phyloP scores from a whole-genome alignment of 345 rosid genomes.

The Microthlaspi erraticum region DNA sequence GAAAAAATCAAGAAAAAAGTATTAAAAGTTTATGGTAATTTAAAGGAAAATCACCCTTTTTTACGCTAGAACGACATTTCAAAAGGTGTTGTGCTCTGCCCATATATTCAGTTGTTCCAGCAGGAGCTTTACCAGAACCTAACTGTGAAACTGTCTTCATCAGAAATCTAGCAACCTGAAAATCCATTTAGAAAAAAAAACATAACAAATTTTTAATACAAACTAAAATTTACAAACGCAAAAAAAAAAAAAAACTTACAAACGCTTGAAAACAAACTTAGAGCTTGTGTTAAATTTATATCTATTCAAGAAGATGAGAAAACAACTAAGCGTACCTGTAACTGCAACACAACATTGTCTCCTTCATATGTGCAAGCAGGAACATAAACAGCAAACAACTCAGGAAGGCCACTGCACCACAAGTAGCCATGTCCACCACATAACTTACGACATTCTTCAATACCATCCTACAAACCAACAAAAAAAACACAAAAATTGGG shows the following conservation, averaged over 20 bases:
- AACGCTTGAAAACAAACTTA: too few relatives aligned
- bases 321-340: slow-evolving; percentile 59
- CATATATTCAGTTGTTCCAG: slow-evolving; percentile 84
- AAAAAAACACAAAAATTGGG: neutral
- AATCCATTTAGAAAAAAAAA: neutral
- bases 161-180: slow-evolving; percentile 85
- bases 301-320: neutral
- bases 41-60: slow-evolving; percentile 49
- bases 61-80: slow-evolving; percentile 61
- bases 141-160: slow-evolving; percentile 84
- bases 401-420: slow-evolving; percentile 85
- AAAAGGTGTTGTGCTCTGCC: slow-evolving; percentile 66
- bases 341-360: slow-evolving; percentile 82
- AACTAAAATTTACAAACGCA: too few relatives aligned
- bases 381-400: slow-evolving; percentile 84
- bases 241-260: too few relatives aligned
- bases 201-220: neutral
- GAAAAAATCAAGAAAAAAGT: neutral
- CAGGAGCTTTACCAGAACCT: slow-evolving; percentile 69
- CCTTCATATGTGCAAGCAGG: slow-evolving; percentile 96
- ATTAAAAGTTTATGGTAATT: neutral
- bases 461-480: slow-evolving; percentile 55
- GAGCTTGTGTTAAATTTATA: too few relatives aligned
- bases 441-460: slow-evolving; percentile 93
- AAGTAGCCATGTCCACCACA: slow-evolving; percentile 99